Evolutionary conservation across 2,329 filamentous ascomycete species (phyloP).

Genomic region (Fusarium algeriense): DNA sequence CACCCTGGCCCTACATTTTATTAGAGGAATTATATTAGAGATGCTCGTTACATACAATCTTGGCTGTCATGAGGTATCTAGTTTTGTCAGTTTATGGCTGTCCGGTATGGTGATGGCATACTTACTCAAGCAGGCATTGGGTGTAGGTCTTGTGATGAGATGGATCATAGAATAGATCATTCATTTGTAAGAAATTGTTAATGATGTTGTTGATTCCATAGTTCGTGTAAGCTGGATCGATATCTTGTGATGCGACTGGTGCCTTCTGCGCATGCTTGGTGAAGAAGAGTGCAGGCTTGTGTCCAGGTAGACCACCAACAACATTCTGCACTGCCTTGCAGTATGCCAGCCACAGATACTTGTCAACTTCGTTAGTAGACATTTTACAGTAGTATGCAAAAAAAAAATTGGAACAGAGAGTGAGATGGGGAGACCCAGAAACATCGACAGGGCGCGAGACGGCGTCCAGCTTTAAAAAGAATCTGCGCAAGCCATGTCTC

Average conservation of each 20-base stretch:
- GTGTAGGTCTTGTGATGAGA: slow-evolving; percentile 37
- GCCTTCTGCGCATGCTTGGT: slow-evolving; percentile 40
- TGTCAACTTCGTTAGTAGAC: slow-evolving; percentile 25
- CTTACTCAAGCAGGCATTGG: slow-evolving; percentile 34
- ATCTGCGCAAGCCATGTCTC: slow-evolving; percentile 13
- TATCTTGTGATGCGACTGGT: slow-evolving; percentile 29
- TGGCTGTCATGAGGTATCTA: slow-evolving; percentile 34
- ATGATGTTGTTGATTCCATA: slow-evolving; percentile 33
- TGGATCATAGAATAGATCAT: slow-evolving; percentile 35
- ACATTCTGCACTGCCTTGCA: slow-evolving; percentile 37
- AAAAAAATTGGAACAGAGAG: not conserved
- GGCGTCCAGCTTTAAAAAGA: slow-evolving; percentile 2
- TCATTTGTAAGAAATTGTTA: slow-evolving; percentile 33
- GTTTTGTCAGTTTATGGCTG: not conserved
- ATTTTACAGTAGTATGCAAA: not conserved
- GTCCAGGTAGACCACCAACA: slow-evolving; percentile 35
- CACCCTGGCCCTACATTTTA: slow-evolving; percentile 1
- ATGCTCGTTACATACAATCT: slow-evolving; percentile 11
- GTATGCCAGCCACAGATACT: slow-evolving; percentile 36
- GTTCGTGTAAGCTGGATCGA: slow-evolving; percentile 34
- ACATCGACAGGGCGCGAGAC: not conserved
- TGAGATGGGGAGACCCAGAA: not conserved
- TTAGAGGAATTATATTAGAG: not conserved
- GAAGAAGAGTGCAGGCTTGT: slow-evolving; percentile 39
- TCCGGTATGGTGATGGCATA: fast-evolving